Base-by-base conservation (phyloP, 129 eudicot species). In the Flaveria sonorensis region DNA sequence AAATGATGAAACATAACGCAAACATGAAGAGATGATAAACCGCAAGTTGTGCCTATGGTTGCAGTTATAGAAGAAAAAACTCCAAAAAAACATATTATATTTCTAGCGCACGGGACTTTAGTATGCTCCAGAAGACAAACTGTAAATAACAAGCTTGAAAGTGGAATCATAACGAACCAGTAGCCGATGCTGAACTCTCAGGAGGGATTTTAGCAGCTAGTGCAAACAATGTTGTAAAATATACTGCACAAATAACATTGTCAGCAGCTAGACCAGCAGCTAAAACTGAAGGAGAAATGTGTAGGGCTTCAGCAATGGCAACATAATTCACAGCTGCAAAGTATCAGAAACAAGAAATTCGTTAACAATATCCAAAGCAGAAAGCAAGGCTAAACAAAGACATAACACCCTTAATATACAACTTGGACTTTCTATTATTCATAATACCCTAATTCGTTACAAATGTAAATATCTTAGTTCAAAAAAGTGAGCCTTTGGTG, bases 231-330 rank as follows among this genome's bases (percentile, higher is more conserved):
- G 95, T 83, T 77, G 92, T 77, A 67, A 93, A 93, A 84, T 90
- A 93, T 53, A 88, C 82, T 5, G 96, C 97, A 82, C 98, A 93
- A 12, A 93, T 87, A 43, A 93, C 92, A 83, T 90, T 90, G 82
- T 90, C 98, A 59, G 98, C 98, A 66, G 96, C 98, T 28, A 93
- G 79, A 30, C 97, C 97, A 40, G 97, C 95, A 65, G 97, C 89
- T 76, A 93, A 76, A 73, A 85, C 97, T 39, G 94, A 93, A 42
- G 96, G 86, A 66, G 97, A 81, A 56, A 87, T 80, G 18, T 70
- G 79, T 10, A 92, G 87, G 75, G 97, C 95, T 85, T 90, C 89
- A 70, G 98, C 76, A 57, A 93, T 87, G 47, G 98, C 97, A 62
- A 93, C 98, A 79, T 90, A 93, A 68, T 93, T 90, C 60, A 93